A percentile compares a stretch with the other conserved stretches of the same genome.
Evolutionary conservation across 805 yeast genomes (phyloP).

Genomic region (Naumovozyma castellii): DNA sequence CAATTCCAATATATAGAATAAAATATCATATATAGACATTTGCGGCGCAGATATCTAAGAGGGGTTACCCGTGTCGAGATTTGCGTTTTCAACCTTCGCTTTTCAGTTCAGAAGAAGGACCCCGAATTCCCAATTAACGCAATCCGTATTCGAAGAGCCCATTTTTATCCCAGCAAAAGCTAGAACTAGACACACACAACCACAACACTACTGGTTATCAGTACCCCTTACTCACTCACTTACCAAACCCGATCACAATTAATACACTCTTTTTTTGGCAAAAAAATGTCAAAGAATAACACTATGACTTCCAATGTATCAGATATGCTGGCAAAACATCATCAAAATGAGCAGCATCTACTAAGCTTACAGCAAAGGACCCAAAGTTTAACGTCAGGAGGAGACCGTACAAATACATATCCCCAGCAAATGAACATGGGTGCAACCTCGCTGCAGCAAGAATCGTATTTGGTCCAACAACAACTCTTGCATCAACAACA

Average conservation of each 20-base stretch:
- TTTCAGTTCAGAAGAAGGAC: no score
- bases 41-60: background rate
- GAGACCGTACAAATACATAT: constrained; percentile 4
- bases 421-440: constrained; percentile 4
- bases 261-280: no score
- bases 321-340: constrained; percentile 35
- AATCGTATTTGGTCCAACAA: constrained; percentile 4
- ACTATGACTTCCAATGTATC: constrained; percentile 31
- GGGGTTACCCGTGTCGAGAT: background rate
- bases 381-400: constrained; percentile 32
- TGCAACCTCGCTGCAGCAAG: constrained; percentile 4
- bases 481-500: constrained; percentile 3
- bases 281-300: constrained; percentile 29
- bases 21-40: background rate
- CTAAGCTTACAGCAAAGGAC: constrained; percentile 38
- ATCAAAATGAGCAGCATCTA: constrained; percentile 38
- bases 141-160: no score
- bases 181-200: no score
- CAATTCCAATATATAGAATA: background rate
- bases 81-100: no score
- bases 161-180: no score
- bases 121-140: background rate
- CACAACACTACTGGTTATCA: no score
- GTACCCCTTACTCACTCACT: no score
- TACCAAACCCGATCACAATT: no score